Evolutionary conservation across 164 flowering plant genomes (phyloP).

Genomic region (Stephania japonica): DNA sequence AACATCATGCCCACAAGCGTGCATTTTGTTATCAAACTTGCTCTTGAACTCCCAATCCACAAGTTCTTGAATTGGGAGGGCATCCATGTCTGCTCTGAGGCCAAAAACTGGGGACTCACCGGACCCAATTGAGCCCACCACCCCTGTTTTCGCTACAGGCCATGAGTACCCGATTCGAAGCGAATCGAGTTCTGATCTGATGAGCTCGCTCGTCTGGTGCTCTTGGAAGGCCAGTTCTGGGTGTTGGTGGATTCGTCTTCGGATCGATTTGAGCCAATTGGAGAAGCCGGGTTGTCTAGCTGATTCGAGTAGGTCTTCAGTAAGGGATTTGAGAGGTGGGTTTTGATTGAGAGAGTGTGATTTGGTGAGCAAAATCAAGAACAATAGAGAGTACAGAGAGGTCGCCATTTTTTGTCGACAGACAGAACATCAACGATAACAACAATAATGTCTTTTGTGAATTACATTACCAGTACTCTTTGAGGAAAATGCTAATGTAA

Average conservation of each 20-base stretch:
- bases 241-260: conserved; percentile 60
- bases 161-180: conserved; percentile 53
- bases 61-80: conserved; percentile 79
- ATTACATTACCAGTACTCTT: too few species aligned
- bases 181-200: conserved; percentile 54
- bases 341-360: too few species aligned
- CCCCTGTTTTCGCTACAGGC: conserved; percentile 71
- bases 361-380: too few species aligned
- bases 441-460: too few species aligned
- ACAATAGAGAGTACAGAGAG: too few species aligned
- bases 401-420: too few species aligned
- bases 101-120: conserved; percentile 47
- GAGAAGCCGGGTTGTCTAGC: conserved; percentile 45
- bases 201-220: conserved; percentile 44
- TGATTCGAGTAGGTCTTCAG: conserved; percentile 36
- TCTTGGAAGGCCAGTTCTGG: conserved; percentile 76
- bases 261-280: conserved; percentile 49
- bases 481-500: too few species aligned
- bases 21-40: conserved; percentile 30
- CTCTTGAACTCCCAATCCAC: conserved; percentile 46
- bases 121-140: conserved; percentile 57
- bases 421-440: too few species aligned
- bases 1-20: conserved; percentile 37
- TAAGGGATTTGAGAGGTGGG: too few species aligned
- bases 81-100: conserved; percentile 89